Conservation (phyloP, 139 green algal genomes). For the Micractinium sp. region DNA sequence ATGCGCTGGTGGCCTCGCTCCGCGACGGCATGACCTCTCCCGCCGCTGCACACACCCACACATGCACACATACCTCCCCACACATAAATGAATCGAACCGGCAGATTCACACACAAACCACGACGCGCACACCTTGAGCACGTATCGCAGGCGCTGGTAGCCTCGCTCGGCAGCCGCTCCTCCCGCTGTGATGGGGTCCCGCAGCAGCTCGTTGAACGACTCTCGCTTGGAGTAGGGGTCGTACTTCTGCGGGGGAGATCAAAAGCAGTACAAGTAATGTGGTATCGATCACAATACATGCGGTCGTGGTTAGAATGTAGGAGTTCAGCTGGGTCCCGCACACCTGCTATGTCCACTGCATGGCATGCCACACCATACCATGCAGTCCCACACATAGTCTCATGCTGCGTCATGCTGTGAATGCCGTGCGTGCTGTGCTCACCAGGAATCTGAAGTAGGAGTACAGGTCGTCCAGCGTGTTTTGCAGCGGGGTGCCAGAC, state of each 20-base stretch:
- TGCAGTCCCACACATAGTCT: no score
- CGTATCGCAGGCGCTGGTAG: constrained; percentile 60
- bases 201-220: constrained; percentile 61
- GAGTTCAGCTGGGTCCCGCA: no score
- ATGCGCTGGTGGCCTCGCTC: no score
- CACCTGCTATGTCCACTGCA: no score
- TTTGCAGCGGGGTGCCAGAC: constrained; percentile 94
- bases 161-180: constrained; percentile 44
- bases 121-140: constrained; percentile 43
- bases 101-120: not conserved
- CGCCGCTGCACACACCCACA: no score
- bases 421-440: not conserved
- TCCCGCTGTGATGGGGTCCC: constrained; percentile 17
- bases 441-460: constrained; percentile 86
- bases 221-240: constrained; percentile 62
- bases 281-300: no score
- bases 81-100: not conserved
- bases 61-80: not conserved
- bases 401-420: no score
- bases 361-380: no score
- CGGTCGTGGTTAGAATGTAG: no score
- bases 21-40: no score
- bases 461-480: constrained; percentile 92
- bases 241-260: constrained; percentile 39
- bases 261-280: not conserved